A percentile compares a stretch with the other conserved stretches of the same genome.
Conservation (phyloP, 805 yeast species). For the Candida montana region DNA sequence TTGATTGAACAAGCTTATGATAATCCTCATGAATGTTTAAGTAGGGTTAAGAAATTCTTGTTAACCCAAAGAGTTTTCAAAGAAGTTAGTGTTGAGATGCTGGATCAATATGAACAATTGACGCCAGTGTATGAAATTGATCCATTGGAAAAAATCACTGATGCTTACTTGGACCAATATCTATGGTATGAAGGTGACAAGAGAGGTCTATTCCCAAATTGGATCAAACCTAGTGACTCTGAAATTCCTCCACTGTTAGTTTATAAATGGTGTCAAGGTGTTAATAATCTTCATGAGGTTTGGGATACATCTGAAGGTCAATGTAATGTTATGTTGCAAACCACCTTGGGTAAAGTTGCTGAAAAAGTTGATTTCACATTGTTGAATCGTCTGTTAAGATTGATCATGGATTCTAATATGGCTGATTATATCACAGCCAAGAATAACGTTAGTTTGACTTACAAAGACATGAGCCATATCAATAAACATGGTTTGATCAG, state of each 20-base stretch:
- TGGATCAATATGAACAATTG: conserved; percentile 81
- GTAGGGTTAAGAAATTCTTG: conserved; percentile 74
- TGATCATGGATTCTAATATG: conserved; percentile 81
- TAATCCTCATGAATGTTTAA: conserved; percentile 89
- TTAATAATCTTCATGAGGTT: conserved; percentile 68
- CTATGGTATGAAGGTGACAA: conserved; percentile 94
- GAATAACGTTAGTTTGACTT: conserved; percentile 74
- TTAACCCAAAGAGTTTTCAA: conserved; percentile 89
- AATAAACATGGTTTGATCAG: conserved; percentile 84
- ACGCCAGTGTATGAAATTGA: conserved; percentile 85
- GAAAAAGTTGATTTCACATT: conserved; percentile 88
- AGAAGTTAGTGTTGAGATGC: conserved; percentile 81
- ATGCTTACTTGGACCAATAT: conserved; percentile 92
- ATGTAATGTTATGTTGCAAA: conserved; percentile 78
- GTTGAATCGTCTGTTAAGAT: conserved; percentile 70
- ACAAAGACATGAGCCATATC: conserved; percentile 92
- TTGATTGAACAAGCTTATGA: conserved; percentile 95
- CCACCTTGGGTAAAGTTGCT: conserved; percentile 60
- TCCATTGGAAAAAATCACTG: conserved; percentile 92
- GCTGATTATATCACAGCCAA: conserved; percentile 95
- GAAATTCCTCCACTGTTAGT: conserved; percentile 91
- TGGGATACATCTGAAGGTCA: conserved; percentile 80
- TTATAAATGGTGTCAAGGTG: conserved; percentile 91
- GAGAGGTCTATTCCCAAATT: conserved; percentile 82
- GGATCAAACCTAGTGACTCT: conserved; percentile 93